phyloP scores from a whole-genome alignment of 306 rosid species.

The Hippophae gyantsensis region DNA sequence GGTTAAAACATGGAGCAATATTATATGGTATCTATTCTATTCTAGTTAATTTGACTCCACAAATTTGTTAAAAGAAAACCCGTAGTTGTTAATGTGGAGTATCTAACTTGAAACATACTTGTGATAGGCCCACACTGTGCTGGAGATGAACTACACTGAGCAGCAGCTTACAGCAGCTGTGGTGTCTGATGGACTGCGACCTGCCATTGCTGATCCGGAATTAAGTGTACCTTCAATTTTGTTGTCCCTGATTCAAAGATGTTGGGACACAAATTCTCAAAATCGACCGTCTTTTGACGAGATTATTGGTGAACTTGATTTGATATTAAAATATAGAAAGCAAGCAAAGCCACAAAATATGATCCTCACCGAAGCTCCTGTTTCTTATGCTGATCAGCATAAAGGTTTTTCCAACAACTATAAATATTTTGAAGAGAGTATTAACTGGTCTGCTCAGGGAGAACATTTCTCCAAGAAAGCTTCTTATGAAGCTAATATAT shows the following conservation, averaged over 20 bases:
- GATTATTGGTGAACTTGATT: conserved; percentile 55
- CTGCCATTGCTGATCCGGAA: conserved; percentile 56
- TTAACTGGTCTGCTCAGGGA: conserved; percentile 71
- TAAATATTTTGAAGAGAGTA: conserved; percentile 41
- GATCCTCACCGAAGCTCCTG: conserved; percentile 14
- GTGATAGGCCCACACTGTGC: conserved; percentile 87
- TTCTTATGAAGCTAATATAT: conserved; percentile 30
- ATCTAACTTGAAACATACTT: not conserved
- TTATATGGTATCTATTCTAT: no score
- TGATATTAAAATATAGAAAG: conserved; percentile 38
- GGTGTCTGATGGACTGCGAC: conserved; percentile 71
- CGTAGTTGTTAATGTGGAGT: no score
- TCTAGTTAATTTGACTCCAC: no score
- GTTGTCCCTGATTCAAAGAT: conserved; percentile 50
- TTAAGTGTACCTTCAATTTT: conserved; percentile 57
- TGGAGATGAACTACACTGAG: conserved; percentile 92
- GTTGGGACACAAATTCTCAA: conserved; percentile 72
- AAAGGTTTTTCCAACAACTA: conserved; percentile 20
- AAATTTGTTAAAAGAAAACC: no score
- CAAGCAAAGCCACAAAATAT: conserved; percentile 24
- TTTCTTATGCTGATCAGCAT: conserved; percentile 24
- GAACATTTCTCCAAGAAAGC: conserved; percentile 34
- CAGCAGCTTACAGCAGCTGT: conserved; percentile 88
- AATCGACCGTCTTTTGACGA: conserved; percentile 63
- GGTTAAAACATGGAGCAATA: no score